Evolutionary conservation across 2,329 filamentous ascomycete species (phyloP), one percentile per base, ranked within the genome.

Genomic region (Colletotrichum sp.): DNA sequence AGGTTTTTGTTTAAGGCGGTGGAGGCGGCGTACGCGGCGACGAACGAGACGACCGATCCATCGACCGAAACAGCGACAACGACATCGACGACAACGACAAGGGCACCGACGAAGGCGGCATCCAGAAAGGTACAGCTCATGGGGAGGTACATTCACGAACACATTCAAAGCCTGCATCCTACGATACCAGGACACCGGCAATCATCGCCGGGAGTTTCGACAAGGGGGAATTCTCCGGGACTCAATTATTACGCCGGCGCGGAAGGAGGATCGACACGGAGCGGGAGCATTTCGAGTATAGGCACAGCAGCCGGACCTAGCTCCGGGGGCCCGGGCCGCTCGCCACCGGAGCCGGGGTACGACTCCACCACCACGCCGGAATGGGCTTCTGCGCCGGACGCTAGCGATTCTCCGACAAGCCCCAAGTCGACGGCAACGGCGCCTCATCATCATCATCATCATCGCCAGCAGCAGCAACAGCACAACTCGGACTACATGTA

Each of bases 1-100:
- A 85, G 89, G 6, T 86, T 86, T 27, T 81, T 91, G 2, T 82
- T 90, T n/a, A 80, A 83, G 15, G 80, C 85, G 4, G 85, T 90
- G n/a, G 68, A 75, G 55, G 61, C 68, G 52, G 39, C 71, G 12
- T 72, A 66, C 52, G 30, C n/a, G 15, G 27, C 13, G 27, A 27
- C 30, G 39, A 32, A 25, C 28, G 55, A 72, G 16, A 34, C 36
- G 67, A 71, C 36, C 68, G 39, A 52, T 22, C 44, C 11, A 52
- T 52, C 39, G 39, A 32, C 16, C 28, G 55, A 72, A 19, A 34
- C 27, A 57, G 65, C 36, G 59, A 32, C 55, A 11, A 34, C n/a
- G 30, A 48, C 44, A 59, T 22, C 25, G 59, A 60, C 44, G 8
- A 71, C 44, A 9, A 39, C 48, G 16, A 55, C 25, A 9, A 28